These are phyloP conservation scores for Eucalyptus regnans DNA, from an alignment of 345 rosid species.

Conservation along the genomic window DNA sequence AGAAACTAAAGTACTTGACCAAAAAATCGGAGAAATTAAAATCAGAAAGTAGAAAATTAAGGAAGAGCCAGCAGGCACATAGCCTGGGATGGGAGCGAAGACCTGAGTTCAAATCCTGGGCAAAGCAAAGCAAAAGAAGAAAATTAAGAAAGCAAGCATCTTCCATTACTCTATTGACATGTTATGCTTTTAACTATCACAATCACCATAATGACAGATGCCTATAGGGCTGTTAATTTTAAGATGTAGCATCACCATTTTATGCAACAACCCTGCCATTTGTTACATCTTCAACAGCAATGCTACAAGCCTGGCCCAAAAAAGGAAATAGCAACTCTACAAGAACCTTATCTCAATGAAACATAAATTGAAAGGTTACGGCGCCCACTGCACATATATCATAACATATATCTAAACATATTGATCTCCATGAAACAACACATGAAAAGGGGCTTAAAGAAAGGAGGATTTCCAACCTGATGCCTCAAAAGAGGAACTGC, in stretches of 20 bases:
- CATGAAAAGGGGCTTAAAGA: not conserved
- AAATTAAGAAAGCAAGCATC: not conserved
- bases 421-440: not conserved
- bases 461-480: slow-evolving; percentile 42
- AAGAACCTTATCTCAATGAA: not conserved
- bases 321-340: not conserved
- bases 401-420: not conserved
- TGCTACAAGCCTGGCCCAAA: not conserved
- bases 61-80: not conserved
- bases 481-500: slow-evolving; percentile 81
- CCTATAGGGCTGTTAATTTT: not conserved
- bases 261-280: not conserved
- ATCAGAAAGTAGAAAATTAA: not conserved
- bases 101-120: not conserved
- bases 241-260: not conserved
- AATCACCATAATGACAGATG: not conserved
- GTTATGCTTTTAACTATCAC: not conserved
- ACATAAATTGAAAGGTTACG: not conserved
- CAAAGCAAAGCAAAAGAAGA: not conserved
- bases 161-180: not conserved
- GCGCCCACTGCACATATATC: not conserved
- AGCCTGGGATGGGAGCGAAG: not conserved
- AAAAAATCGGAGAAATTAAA: not conserved
- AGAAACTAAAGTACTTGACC: not conserved
- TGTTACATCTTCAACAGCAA: not conserved